Evolutionary conservation across 352 stramenopile species (phyloP), one percentile per base, ranked within the genome.

Genomic region (Lagenidium giganteum): DNA sequence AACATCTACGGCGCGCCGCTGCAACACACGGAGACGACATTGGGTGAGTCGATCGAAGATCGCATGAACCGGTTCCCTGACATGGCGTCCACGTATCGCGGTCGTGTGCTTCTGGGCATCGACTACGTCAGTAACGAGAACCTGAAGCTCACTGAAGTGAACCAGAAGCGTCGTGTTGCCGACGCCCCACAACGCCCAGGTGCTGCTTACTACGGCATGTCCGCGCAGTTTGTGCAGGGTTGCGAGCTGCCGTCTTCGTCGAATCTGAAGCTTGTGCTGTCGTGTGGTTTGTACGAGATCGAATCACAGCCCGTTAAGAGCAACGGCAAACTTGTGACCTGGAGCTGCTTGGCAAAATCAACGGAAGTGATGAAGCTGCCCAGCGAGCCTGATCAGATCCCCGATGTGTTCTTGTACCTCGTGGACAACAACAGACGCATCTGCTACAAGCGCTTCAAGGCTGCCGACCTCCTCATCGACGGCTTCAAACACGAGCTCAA

Each of bases 371-470:
- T 86, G 47, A 34, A 78, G n/a, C 48, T 88, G 3, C 64, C 67
- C 8, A 62, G 81, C 45, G 63, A 83, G 11, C 33, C 82, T 8
- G 65, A 57, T 1, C 72, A 91, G 51, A 72, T 95, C 5, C 82
- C 82, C 8, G 80, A 94, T 32, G 68, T 92, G 33, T 93, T 94
- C 44, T 51, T 94, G 37, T 87, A 94, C 40, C 42, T 94, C 25
- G 72, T 70, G 40, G 71, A 83, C 32, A 65, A 63, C n/a, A 66
- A 76, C 24, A 74, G 59, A 14, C 51, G 72, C 5, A 63, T 94
- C 9, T 88, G 69, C 31, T 93, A 72, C 47, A 64, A 70, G 20
- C 78, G 83, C 14, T 86, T 86, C 57, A 75, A 46, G 9, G 75
- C 81, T 5, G 76, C 77, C 35, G 71, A 89, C 6, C 49, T 94